phyloP scores from a whole-genome alignment of 2,329 filamentous ascomycete genomes.

The Sclerotinia trifoliorum region DNA sequence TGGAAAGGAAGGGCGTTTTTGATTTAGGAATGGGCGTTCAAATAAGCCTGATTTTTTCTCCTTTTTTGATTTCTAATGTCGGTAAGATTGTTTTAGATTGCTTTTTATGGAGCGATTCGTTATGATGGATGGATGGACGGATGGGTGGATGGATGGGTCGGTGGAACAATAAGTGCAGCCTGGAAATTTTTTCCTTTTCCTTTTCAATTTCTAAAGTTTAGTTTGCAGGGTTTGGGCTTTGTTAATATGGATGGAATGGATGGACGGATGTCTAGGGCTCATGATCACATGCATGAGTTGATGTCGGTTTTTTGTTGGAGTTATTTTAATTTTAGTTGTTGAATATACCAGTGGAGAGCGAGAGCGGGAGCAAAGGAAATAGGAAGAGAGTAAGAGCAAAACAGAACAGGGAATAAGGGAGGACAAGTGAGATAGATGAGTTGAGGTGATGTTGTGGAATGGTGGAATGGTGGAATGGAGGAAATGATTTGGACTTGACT shows the following conservation, averaged over 20 bases:
- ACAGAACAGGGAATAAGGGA: background rate
- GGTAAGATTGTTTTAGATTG: conserved; percentile 11
- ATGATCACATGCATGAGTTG: conserved; percentile 13
- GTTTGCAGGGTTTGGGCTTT: background rate
- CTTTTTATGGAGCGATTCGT: conserved; percentile 7
- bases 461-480: background rate
- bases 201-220: background rate
- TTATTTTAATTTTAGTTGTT: conserved; percentile 4
- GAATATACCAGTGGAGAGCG: background rate
- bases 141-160: background rate
- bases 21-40: conserved; percentile 5
- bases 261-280: background rate
- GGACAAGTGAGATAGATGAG: too few species aligned
- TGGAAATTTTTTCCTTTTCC: background rate
- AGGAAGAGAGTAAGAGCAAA: too few species aligned
- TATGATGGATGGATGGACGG: conserved; percentile 2
- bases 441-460: background rate
- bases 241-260: background rate
- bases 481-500: background rate
- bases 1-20: conserved; percentile 11
- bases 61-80: background rate
- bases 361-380: background rate
- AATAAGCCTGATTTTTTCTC: background rate
- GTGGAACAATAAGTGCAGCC: background rate
- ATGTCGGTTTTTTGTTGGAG: conserved; percentile 8